Evolutionary conservation across 2,329 filamentous ascomycete species (phyloP).

Genomic region (Claviceps humidiphila): DNA sequence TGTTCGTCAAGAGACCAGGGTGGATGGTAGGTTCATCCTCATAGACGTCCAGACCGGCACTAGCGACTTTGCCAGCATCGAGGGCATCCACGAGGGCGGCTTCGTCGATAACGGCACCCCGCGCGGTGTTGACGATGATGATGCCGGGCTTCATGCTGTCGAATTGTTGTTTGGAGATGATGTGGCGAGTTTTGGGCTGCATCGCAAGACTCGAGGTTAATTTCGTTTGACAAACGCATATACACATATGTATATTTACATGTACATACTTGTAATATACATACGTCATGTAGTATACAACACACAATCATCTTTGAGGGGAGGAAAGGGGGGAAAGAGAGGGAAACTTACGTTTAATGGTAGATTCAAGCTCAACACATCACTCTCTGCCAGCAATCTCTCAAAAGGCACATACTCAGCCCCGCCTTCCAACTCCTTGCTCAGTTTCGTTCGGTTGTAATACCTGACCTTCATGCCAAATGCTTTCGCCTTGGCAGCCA

Average conservation of each 20-base stretch:
- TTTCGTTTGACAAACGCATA: not conserved
- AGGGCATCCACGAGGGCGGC: slow-evolving; percentile 64
- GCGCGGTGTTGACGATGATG: slow-evolving; percentile 70
- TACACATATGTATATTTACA: not conserved
- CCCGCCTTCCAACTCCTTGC: slow-evolving; percentile 39
- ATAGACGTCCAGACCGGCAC: slow-evolving; percentile 67
- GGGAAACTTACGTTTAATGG: slow-evolving; percentile 59
- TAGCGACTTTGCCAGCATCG: slow-evolving; percentile 53
- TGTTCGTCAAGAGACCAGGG: slow-evolving; percentile 56
- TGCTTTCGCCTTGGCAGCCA: slow-evolving; percentile 58
- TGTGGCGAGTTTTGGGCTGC: slow-evolving; percentile 55
- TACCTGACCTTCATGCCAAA: slow-evolving; percentile 70
- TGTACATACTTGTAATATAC: too few species aligned
- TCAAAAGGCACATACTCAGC: slow-evolving; percentile 63
- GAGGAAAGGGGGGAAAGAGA: not conserved
- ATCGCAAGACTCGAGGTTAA: not conserved
- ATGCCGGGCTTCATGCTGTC: slow-evolving; percentile 65
- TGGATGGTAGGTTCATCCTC: slow-evolving; percentile 71
- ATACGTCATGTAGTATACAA: too few species aligned
- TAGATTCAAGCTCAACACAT: slow-evolving; percentile 69
- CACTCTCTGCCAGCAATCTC: slow-evolving; percentile 52
- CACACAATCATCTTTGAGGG: too few species aligned
- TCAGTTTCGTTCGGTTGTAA: slow-evolving; percentile 54
- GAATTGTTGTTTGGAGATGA: slow-evolving; percentile 60
- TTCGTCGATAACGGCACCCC: slow-evolving; percentile 73